Evolutionary conservation across 2,329 filamentous ascomycete genomes (phyloP), one percentile per base, ranked within the genome.

Genomic region (Nigrograna mackinnonii): DNA sequence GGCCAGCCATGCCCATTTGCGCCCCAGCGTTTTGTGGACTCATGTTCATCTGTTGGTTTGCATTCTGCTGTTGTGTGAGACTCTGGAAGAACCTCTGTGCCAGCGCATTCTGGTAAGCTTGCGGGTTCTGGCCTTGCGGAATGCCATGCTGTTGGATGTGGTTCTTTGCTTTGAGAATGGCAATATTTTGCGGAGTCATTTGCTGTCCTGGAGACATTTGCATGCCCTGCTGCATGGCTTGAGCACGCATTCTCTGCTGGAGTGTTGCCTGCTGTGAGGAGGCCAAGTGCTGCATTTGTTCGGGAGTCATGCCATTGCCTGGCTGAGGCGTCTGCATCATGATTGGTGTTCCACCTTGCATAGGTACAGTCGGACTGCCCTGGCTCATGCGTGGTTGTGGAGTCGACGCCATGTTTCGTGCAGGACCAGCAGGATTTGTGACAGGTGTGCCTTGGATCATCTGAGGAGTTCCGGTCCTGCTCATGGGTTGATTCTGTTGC

Each of bases 301-400:
- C 64, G 4, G 63, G 65, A 4, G 65, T 65, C 55, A 67, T 59
- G 35, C 57, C 58, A 21, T 64, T 56, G 21, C 56, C 50, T 13
- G 55, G 53, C 24, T 66, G 65, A 26, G 63, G 58, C 18, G 58
- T 62, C 16, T 56, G 51, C 55, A 68, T 66, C 63, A 70, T 68
- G 47, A 64, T 60, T 5, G 64, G 66, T 11, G 66, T 67, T 13
- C 53, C 55, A 21, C 66, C 62, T 47, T 61, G 61, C 46, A 68
- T 61, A 21, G 56, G 45, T 22, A 58, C 54, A 12, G 57, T 57
- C 2, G 67, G 67, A 38, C 66, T 69, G 41, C 60, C 58, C 31
- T 67, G 64, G 41, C 58, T 67, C 54, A 69, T 64, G 33, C 67
- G 62, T 16, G 67, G 67, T 12, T 68, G 68, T 16, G 67, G 67